A percentile compares a stretch with the other conserved stretches of the same genome.
These are phyloP conservation scores for Gymnopus androsaceus DNA, from an alignment of 1,284 basidiomycete species.

Conservation along the genomic window DNA sequence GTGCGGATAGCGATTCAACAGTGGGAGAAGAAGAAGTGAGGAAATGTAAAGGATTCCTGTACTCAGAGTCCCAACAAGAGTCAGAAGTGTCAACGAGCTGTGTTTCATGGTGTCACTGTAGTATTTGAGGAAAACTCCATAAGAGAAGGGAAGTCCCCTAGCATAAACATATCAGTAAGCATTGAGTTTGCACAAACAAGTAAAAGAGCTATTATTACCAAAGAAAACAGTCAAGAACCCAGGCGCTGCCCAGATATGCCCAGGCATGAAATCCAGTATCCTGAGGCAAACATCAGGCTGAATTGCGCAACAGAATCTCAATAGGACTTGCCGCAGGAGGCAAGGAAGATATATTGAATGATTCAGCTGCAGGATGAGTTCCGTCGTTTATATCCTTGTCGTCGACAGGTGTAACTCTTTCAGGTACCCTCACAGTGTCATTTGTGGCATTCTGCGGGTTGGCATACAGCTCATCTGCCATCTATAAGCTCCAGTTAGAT, in stretches of 20 bases:
- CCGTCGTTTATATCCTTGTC: background rate
- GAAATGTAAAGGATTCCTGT: conserved; percentile 15
- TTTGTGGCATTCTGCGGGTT: no score
- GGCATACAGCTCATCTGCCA: no score
- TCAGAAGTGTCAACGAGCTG: conserved; percentile 8
- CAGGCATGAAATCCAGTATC: conserved; percentile 18
- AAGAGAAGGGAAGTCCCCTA: conserved; percentile 18
- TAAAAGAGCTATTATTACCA: conserved; percentile 8
- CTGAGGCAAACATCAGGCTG: background rate
- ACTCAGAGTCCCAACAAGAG: conserved; percentile 16
- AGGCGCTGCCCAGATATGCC: conserved; percentile 19
- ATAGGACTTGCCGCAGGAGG: conserved; percentile 2
- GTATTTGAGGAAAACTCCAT: conserved; percentile 18
- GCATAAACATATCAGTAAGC: background rate
- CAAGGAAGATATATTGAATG: background rate
- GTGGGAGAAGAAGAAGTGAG: conserved; percentile 11
- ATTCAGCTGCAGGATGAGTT: background rate
- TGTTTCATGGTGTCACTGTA: conserved; percentile 10
- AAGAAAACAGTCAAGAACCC: conserved; percentile 16
- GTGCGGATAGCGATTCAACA: conserved; percentile 12
- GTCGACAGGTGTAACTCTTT: background rate
- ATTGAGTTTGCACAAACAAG: background rate
- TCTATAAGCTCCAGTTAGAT: background rate
- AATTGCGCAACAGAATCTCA: background rate
- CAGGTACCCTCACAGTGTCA: no score